Percentiles rank a stretch among this genome's conserved stretches.
Conservation (phyloP, 352 stramenopile genomes). For the Pythium inflatum region DNA sequence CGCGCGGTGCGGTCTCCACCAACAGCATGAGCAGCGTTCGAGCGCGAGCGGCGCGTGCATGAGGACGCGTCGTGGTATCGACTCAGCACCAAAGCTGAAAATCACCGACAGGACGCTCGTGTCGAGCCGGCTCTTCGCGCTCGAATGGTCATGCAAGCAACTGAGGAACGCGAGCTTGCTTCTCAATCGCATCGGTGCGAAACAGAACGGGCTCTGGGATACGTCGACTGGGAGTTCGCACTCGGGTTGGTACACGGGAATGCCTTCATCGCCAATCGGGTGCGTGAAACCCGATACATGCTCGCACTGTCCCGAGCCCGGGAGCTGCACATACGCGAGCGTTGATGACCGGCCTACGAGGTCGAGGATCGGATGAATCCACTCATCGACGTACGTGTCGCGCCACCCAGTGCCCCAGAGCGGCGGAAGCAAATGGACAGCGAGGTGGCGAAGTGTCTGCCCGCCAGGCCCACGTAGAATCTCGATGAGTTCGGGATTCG, state of each 20-base stretch:
- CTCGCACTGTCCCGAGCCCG: neutral
- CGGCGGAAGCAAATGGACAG: neutral
- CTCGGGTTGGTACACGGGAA: neutral
- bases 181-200: neutral
- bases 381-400: neutral
- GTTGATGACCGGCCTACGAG: neutral
- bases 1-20: no score
- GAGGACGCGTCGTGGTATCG: constrained; percentile 7
- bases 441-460: neutral
- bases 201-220: neutral
- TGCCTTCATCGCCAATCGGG: neutral
- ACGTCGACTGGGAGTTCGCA: neutral
- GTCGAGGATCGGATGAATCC: neutral
- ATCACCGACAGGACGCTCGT: constrained; percentile 5
- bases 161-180: constrained; percentile 17
- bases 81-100: neutral
- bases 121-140: constrained; percentile 1
- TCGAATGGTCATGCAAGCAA: neutral
- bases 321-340: neutral
- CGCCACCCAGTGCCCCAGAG: neutral
- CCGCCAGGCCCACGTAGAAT: neutral
- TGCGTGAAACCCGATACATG: no score
- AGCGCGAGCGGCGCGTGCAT: neutral
- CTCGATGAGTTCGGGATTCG: neutral
- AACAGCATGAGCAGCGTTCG: neutral